Conservation (phyloP, 331 rosid species). For the Malus hybrid region DNA sequence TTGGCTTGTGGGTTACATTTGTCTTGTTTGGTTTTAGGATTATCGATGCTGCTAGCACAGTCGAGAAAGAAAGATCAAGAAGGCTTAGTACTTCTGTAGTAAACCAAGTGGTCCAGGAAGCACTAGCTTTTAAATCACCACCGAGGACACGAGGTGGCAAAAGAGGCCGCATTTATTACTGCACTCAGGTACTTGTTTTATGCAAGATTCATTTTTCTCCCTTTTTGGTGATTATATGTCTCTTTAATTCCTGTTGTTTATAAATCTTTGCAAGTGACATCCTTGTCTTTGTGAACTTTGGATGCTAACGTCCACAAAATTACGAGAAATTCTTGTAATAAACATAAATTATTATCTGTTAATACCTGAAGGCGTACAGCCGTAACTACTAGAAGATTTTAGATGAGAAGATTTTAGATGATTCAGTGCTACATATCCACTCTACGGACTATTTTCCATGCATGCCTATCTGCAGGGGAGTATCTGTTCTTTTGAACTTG, state of each 20-base stretch:
- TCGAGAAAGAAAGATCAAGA: constrained; percentile 91
- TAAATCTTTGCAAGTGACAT: not conserved
- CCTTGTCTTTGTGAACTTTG: not conserved
- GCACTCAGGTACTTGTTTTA: constrained; percentile 67
- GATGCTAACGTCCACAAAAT: not conserved
- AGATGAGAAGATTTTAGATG: not conserved
- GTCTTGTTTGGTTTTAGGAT: constrained; percentile 44
- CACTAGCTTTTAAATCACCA: constrained; percentile 86
- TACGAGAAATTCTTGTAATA: not conserved
- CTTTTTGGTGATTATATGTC: not conserved
- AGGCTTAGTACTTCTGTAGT: constrained; percentile 75
- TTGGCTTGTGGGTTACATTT: constrained; percentile 2
- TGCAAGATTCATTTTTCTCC: not conserved
- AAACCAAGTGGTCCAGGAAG: constrained; percentile 86
- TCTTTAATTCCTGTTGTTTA: not conserved
- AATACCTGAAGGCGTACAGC: not conserved
- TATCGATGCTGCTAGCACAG: constrained; percentile 73
- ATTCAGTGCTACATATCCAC: not conserved
- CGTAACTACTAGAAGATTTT: not conserved
- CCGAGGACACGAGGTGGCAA: constrained; percentile 89
- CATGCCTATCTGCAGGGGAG: not conserved
- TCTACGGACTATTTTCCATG: not conserved
- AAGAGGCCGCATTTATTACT: constrained; percentile 93
- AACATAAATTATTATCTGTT: not conserved
- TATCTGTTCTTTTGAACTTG: not conserved